Percentiles rank a stretch among this genome's conserved stretches.
Evolutionary conservation across 352 stramenopile genomes (phyloP).

Genomic region (Globisporangium rhizosaccharum): DNA sequence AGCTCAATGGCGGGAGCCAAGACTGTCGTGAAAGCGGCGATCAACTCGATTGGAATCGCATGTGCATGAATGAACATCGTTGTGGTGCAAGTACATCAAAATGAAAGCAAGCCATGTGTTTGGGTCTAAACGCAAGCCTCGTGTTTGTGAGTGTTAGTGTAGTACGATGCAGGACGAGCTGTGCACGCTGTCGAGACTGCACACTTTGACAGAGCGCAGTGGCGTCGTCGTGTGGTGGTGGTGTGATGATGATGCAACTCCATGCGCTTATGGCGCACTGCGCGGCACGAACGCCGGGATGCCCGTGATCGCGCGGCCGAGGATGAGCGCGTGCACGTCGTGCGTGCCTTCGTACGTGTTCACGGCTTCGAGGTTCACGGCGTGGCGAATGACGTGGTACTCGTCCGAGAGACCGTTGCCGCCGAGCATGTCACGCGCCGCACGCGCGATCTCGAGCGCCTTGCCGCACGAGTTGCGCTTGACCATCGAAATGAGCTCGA

Average conservation of each 20-base stretch:
- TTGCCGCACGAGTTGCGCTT: constrained; percentile 96
- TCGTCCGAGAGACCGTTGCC: constrained; percentile 98
- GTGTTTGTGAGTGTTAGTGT: too few species aligned
- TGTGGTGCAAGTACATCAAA: too few species aligned
- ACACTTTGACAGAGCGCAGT: too few species aligned
- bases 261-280: constrained; percentile 42
- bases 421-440: constrained; percentile 95
- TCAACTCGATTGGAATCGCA: too few species aligned
- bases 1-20: too few species aligned
- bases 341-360: constrained; percentile 99
- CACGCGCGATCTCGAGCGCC: constrained; percentile 90
- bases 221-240: neutral
- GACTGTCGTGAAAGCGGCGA: too few species aligned
- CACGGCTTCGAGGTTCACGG: constrained; percentile 97
- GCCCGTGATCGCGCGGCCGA: constrained; percentile 95
- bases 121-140: too few species aligned
- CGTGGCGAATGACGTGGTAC: constrained; percentile 98
- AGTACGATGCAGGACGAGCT: too few species aligned
- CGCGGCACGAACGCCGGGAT: constrained; percentile 93
- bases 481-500: constrained; percentile 94
- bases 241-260: neutral
- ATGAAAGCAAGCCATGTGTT: too few species aligned
- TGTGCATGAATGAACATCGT: too few species aligned
- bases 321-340: constrained; percentile 98
- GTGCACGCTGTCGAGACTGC: too few species aligned